A percentile compares a stretch with the other conserved stretches of the same genome.
Conservation (phyloP, 495 filamentous ascomycete species). For the Penicillium steckii region DNA sequence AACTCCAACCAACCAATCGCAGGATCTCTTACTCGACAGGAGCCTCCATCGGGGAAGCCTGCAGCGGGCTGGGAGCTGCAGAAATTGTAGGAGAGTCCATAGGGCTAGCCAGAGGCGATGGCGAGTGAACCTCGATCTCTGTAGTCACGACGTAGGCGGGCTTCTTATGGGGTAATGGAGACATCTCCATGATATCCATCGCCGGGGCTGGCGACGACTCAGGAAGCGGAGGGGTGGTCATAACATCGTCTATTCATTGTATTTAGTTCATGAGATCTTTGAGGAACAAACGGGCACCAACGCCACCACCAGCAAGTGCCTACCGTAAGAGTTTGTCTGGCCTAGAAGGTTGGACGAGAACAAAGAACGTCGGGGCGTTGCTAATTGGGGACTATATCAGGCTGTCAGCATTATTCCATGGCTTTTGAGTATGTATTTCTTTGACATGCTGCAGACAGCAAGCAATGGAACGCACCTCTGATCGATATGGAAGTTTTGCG, state of each 20-base stretch:
- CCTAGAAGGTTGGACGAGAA: conserved; percentile 80
- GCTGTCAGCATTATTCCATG: conserved; percentile 24
- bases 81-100: conserved; percentile 49
- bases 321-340: conserved; percentile 68
- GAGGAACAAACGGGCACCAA: background rate
- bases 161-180: conserved; percentile 94
- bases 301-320: conserved; percentile 30
- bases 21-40: conserved; percentile 41
- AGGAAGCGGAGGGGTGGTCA: conserved; percentile 81
- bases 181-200: conserved; percentile 90
- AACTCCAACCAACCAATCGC: background rate
- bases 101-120: conserved; percentile 54
- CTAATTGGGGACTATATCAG: conserved; percentile 76
- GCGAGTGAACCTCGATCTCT: conserved; percentile 64
- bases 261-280: conserved; percentile 1
- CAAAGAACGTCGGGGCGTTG: conserved; percentile 88
- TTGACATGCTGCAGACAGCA: background rate
- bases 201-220: conserved; percentile 75
- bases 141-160: conserved; percentile 56
- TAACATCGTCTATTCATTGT: conserved; percentile 51
- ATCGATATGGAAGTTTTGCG: conserved; percentile 94
- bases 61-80: conserved; percentile 39
- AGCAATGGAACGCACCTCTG: conserved; percentile 63
- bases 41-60: conserved; percentile 55
- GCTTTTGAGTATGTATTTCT: too few species aligned